phyloP scores from a whole-genome alignment of 164 flowering plant species.

The Sextonia rubra region DNA sequence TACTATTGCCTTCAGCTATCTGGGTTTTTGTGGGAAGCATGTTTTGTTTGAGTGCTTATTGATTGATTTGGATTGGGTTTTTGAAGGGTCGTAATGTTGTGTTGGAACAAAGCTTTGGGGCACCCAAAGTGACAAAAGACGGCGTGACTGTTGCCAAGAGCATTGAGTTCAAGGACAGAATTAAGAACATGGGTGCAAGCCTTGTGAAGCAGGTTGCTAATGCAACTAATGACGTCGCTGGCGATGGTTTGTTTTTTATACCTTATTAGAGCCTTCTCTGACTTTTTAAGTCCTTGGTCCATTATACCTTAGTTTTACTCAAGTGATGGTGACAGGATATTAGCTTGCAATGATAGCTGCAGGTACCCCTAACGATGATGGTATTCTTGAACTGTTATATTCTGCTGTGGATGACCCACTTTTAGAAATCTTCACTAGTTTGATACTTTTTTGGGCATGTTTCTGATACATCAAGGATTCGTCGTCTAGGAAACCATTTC shows the following conservation, averaged over 20 bases:
- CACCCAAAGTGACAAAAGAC: slow-evolving; percentile 95
- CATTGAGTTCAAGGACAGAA: slow-evolving; percentile 82
- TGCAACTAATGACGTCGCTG: slow-evolving; percentile 95
- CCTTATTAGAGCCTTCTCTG: neutral
- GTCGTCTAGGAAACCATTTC: too few relatives aligned
- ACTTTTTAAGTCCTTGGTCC: neutral
- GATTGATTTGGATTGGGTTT: neutral
- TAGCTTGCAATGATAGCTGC: neutral
- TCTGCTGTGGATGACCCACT: neutral
- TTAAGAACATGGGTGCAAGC: slow-evolving; percentile 92
- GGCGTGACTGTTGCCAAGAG: slow-evolving; percentile 98
- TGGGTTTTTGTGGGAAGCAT: neutral
- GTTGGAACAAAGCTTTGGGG: slow-evolving; percentile 85
- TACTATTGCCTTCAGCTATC: neutral
- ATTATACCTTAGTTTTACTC: neutral
- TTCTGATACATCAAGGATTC: neutral
- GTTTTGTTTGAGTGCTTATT: neutral
- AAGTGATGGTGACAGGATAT: neutral
- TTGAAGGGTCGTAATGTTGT: slow-evolving; percentile 87
- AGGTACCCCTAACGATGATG: neutral
- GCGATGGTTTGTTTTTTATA: slow-evolving; percentile 62
- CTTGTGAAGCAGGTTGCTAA: slow-evolving; percentile 98
- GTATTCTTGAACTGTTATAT: neutral
- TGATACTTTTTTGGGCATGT: neutral
- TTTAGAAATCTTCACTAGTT: neutral